Evolutionary conservation across 2,329 filamentous ascomycete genomes (phyloP).

Genomic region (Chaetomiaceae sp.): DNA sequence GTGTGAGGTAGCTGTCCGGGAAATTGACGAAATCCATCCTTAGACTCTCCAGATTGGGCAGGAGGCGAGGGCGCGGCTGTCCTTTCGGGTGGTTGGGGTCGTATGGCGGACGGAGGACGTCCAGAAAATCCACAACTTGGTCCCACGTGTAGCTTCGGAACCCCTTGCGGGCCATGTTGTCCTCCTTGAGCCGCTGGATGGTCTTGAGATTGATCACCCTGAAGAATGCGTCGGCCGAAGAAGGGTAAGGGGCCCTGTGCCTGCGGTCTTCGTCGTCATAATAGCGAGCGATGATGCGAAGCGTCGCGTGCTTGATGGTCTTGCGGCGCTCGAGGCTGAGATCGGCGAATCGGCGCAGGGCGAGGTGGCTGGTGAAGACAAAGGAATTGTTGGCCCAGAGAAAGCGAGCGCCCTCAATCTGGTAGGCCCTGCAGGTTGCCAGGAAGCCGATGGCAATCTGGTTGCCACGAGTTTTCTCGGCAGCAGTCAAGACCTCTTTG

Average conservation of each 20-base stretch:
- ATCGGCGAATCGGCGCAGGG: constrained; percentile 46
- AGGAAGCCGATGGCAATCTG: constrained; percentile 51
- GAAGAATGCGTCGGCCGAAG: constrained; percentile 33
- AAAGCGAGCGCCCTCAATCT: constrained; percentile 44
- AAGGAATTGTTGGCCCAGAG: constrained; percentile 51
- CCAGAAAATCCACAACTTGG: constrained; percentile 49
- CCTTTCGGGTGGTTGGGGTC: constrained; percentile 37
- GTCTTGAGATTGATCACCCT: constrained; percentile 40
- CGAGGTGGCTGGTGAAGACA: constrained; percentile 48
- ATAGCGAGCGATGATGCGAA: constrained; percentile 51
- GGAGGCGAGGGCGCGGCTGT: constrained; percentile 35
- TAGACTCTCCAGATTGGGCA: constrained; percentile 44
- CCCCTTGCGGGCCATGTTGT: constrained; percentile 44
- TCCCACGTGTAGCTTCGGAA: constrained; percentile 53
- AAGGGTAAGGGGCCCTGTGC: constrained; percentile 35
- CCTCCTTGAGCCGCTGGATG: constrained; percentile 40
- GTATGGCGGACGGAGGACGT: constrained; percentile 47
- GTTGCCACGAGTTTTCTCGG: constrained; percentile 41
- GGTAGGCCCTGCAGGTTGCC: constrained; percentile 46
- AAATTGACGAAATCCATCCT: constrained; percentile 55
- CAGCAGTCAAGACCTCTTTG: constrained; percentile 39
- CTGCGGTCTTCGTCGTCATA: constrained; percentile 47
- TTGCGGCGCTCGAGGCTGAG: constrained; percentile 40
- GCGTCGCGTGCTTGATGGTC: constrained; percentile 41
- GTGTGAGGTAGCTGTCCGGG: constrained; percentile 40